Conservation (phyloP, 805 yeast species). For the Cyberlindnera samutprakarnensis region DNA sequence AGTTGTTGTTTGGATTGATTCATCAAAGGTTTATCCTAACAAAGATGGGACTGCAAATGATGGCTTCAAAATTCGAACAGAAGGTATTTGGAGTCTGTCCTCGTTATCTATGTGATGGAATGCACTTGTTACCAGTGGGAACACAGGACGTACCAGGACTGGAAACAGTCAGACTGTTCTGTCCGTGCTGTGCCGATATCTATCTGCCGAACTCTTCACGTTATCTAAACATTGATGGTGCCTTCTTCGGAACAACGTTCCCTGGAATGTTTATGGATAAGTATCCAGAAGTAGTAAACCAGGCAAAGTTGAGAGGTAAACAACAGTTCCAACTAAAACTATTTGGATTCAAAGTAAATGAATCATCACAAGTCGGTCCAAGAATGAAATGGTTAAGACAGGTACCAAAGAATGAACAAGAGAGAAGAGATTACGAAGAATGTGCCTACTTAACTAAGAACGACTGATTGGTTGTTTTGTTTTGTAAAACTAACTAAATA, state of each 20-base stretch:
- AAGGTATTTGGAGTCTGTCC: conserved; percentile 91
- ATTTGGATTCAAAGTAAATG: conserved; percentile 82
- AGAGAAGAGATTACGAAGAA: conserved; percentile 50
- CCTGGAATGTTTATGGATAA: conserved; percentile 88
- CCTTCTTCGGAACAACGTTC: conserved; percentile 93
- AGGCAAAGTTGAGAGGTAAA: conserved; percentile 43
- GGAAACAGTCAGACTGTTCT: conserved; percentile 85
- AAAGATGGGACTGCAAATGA: conserved; percentile 79
- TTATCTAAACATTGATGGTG: conserved; percentile 87
- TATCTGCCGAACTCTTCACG: conserved; percentile 85
- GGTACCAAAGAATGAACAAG: conserved; percentile 57
- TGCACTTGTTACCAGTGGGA: conserved; percentile 88
- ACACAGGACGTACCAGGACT: conserved; percentile 84
- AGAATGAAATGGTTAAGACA: conserved; percentile 93
- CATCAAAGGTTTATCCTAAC: conserved; percentile 89
- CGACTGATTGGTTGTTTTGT: background rate
- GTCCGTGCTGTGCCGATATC: conserved; percentile 91
- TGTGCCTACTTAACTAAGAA: no score
- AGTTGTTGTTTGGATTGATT: conserved; percentile 83
- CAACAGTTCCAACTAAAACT: conserved; percentile 61
- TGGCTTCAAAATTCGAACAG: conserved; percentile 90
- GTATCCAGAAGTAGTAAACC: conserved; percentile 84
- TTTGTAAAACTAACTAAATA: background rate
- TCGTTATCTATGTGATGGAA: conserved; percentile 80
- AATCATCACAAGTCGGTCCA: conserved; percentile 74